These are phyloP conservation scores for Diaporthe sp. DNA, from an alignment of 2,329 filamentous ascomycete genomes.

Conservation along the genomic window DNA sequence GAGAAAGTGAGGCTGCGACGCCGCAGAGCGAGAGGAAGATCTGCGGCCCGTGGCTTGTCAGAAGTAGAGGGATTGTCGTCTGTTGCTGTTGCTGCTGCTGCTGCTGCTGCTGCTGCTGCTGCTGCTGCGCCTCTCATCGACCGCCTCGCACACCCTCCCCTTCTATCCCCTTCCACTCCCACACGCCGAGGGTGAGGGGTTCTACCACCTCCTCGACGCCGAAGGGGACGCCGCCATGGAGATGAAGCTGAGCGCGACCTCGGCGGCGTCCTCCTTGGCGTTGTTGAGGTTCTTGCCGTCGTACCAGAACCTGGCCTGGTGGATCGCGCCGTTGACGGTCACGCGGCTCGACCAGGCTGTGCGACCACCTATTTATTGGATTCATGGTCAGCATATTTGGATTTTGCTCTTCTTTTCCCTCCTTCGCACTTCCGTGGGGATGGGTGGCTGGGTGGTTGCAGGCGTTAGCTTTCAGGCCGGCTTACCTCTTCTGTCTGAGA, in stretches of 20 bases:
- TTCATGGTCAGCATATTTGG: constrained; percentile 21
- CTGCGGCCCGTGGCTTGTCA: constrained; percentile 40
- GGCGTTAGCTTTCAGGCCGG: neutral
- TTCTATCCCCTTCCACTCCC: no score
- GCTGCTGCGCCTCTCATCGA: neutral
- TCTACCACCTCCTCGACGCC: constrained; percentile 50
- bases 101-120: neutral
- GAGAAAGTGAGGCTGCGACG: neutral
- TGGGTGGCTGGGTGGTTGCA: neutral
- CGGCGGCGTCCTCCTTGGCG: constrained; percentile 91
- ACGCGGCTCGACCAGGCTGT: constrained; percentile 92
- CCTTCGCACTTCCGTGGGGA: neutral
- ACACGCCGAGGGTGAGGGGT: neutral
- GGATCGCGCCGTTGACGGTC: constrained; percentile 74
- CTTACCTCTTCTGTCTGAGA: constrained; percentile 53
- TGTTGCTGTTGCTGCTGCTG: neutral
- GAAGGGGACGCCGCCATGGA: constrained; percentile 53
- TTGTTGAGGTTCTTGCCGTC: constrained; percentile 90
- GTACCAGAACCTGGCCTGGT: constrained; percentile 90
- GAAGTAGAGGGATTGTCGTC: constrained; percentile 16
- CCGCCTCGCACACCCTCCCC: neutral
- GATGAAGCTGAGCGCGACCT: constrained; percentile 78
- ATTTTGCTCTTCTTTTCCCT: neutral
- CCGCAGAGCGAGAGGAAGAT: neutral
- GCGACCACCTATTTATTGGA: constrained; percentile 76